Evolutionary conservation across 306 rosid genomes (phyloP), one percentile per base, ranked within the genome.

Genomic region (Cucumis hystrix): DNA sequence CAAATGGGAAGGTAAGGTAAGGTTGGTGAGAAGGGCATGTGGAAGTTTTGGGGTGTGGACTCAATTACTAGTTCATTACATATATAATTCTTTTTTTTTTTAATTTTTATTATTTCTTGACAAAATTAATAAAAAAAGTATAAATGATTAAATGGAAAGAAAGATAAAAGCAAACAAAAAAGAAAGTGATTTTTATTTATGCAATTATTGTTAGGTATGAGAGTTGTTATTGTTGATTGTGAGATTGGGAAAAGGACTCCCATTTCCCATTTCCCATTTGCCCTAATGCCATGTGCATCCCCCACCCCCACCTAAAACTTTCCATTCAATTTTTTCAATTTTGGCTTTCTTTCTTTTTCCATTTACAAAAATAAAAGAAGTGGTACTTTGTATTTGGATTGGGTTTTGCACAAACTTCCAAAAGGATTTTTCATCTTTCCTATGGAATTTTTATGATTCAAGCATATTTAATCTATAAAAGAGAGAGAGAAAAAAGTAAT

Each of bases 141-240:
- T n/a, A n/a, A n/a, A n/a, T 67, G 55, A 41, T 40, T 67, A n/a
- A 40, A 16, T 66, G 73, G 73, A 66, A 16, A 66, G 11, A 67
- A 67, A 67, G 11, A 18, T 64, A 62, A 30, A 41, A 18, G 15
- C 2, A 33, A 67, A 40, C 30, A 28, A 28, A 28, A 28, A 28
- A 28, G 30, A n/a, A 67, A 8, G 17, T 37, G 5, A 33, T n/a
- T 40, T 67, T 67, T 40, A 0, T n/a, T 41, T 40, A 40, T 20
- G 17, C 51, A 67, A 67, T 65, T 65, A 65, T 65, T 65, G 49
- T 65, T 65, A 65, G 72, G 72, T 65, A 65, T 17, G 72, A 39
- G 49, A 65, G 49, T 62, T 33, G 72, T 65, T 62, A 33, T 15
- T 62, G 18, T 15, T 62, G 39, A 62, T 21, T 62, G 67, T 58